Evolutionary conservation across 148 eudicot genomes (phyloP).

Genomic region (Tetragonia tetragonoides): DNA sequence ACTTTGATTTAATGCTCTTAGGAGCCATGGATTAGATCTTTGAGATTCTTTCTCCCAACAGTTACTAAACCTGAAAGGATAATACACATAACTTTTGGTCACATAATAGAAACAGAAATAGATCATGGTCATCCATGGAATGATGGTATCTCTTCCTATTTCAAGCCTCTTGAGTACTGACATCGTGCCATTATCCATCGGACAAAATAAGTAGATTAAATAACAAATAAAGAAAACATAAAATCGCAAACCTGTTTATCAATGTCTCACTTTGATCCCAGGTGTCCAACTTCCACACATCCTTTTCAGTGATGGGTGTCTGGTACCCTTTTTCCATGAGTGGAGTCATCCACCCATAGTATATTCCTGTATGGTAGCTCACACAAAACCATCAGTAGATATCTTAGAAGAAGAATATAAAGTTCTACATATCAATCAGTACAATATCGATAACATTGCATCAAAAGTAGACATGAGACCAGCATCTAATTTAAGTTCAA

Average conservation of each 20-base stretch:
- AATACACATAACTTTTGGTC: background rate
- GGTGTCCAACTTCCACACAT: slow-evolving; percentile 79
- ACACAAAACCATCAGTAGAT: background rate
- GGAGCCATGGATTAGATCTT: slow-evolving; percentile 71
- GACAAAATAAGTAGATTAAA: background rate
- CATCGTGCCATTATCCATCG: too few species aligned
- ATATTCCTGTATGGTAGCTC: background rate
- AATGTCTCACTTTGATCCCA: slow-evolving; percentile 80
- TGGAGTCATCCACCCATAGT: slow-evolving; percentile 52
- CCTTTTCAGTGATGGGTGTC: slow-evolving; percentile 81
- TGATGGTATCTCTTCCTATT: background rate
- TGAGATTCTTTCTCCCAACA: slow-evolving; percentile 65
- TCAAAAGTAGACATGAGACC: too few species aligned
- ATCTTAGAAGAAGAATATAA: too few species aligned
- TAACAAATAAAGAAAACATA: background rate
- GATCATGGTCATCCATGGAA: background rate
- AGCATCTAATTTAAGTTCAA: too few species aligned
- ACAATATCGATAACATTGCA: too few species aligned
- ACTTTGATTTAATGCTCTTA: slow-evolving; percentile 68
- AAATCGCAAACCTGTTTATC: slow-evolving; percentile 43
- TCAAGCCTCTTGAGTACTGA: too few species aligned
- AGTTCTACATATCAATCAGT: too few species aligned
- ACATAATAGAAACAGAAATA: background rate
- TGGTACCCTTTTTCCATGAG: slow-evolving; percentile 61
- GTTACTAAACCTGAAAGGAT: slow-evolving; percentile 52